phyloP scores from a whole-genome alignment of 371 early-diverging fungal genomes.

The Batrachochytrium dendrobatidis region DNA sequence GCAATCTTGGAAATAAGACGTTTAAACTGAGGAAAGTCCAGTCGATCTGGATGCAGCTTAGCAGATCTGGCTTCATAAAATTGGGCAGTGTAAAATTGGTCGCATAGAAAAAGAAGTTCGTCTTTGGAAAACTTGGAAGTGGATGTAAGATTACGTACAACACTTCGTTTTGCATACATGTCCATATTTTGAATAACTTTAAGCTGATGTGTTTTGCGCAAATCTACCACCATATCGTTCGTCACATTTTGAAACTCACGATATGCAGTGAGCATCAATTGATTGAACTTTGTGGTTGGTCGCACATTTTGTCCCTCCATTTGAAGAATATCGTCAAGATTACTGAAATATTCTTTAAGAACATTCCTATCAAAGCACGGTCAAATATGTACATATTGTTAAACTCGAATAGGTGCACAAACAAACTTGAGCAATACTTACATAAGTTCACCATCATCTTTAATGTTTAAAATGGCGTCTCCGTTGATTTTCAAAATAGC shows the following conservation, averaged over 20 bases:
- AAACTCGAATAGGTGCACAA: too few relatives aligned
- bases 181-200: slow-evolving; percentile 94
- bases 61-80: slow-evolving; percentile 47
- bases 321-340: slow-evolving; percentile 29
- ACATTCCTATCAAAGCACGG: slow-evolving; percentile 24
- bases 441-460: slow-evolving; percentile 91
- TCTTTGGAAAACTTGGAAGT: slow-evolving; percentile 73
- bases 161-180: slow-evolving; percentile 82
- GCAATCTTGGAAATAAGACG: slow-evolving; percentile 44
- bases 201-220: slow-evolving; percentile 82
- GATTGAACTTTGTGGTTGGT: slow-evolving; percentile 67
- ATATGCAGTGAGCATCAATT: slow-evolving; percentile 83
- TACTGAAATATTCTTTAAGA: slow-evolving; percentile 32
- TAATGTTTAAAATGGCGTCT: slow-evolving; percentile 68
- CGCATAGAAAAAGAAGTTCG: slow-evolving; percentile 78
- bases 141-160: slow-evolving; percentile 71
- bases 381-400: slow-evolving; percentile 8
- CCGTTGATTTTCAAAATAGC: slow-evolving; percentile 91
- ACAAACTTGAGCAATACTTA: too few relatives aligned
- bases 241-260: slow-evolving; percentile 84
- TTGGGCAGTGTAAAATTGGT: slow-evolving; percentile 75
- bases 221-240: slow-evolving; percentile 65
- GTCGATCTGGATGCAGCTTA: slow-evolving; percentile 24
- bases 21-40: slow-evolving; percentile 60
- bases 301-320: slow-evolving; percentile 13